phyloP scores from a whole-genome alignment of 83 land plant species.

The Thuja plicata region DNA sequence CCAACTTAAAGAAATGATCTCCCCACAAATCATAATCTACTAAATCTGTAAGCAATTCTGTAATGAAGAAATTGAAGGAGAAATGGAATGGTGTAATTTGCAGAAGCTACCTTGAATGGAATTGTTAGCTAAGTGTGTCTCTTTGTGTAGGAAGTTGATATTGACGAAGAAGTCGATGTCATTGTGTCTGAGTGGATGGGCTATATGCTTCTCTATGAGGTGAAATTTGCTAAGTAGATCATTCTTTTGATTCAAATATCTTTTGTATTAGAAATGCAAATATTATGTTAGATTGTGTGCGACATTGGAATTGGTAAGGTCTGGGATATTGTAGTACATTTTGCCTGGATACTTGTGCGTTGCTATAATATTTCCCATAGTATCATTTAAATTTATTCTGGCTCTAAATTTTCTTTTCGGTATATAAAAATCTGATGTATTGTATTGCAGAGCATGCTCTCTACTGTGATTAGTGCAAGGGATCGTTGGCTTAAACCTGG shows the following conservation, averaged over 20 bases:
- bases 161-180: conserved; percentile 91
- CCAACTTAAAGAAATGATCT: background rate
- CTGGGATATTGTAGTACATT: background rate
- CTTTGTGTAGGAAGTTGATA: conserved; percentile 73
- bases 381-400: conserved; percentile 3
- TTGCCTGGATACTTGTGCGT: background rate
- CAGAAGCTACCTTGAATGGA: background rate
- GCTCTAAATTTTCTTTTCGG: background rate
- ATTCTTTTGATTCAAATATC: background rate
- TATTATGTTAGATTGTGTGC: background rate
- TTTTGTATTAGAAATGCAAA: background rate
- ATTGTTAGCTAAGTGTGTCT: background rate
- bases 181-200: conserved; percentile 99
- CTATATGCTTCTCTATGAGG: conserved; percentile 98
- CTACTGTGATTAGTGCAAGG: conserved; percentile 87
- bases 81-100: background rate
- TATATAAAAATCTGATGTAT: background rate
- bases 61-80: background rate
- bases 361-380: background rate
- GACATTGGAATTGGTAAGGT: background rate
- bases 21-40: background rate
- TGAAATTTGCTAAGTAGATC: conserved; percentile 11
- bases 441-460: conserved; percentile 85
- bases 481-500: conserved; percentile 97
- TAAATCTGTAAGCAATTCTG: background rate